Percentiles rank a stretch among this genome's conserved stretches.
Conservation (phyloP, 2,329 filamentous ascomycete species). For the Colletotrichum graminicola region DNA sequence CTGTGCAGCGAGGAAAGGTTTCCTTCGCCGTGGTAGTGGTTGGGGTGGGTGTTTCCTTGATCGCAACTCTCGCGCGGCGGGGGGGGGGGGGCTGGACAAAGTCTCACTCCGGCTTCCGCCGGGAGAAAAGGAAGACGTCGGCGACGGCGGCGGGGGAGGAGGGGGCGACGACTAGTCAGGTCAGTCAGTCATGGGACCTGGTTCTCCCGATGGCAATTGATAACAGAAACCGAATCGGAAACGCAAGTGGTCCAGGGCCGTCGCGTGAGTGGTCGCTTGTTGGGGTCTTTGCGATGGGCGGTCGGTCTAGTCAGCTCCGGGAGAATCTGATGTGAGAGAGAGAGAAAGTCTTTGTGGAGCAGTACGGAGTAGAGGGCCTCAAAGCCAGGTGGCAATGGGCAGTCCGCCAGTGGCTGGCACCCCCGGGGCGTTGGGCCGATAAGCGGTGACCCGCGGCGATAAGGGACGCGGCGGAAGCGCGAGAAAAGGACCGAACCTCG, state of each 20-base stretch:
- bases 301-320: not conserved
- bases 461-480: not conserved
- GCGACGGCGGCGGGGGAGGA: too few species aligned
- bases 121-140: not conserved
- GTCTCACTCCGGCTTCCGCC: slow-evolving; percentile 7
- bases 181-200: slow-evolving; percentile 6
- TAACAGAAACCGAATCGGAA: slow-evolving; percentile 6
- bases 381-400: not conserved
- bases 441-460: not conserved
- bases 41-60: not conserved
- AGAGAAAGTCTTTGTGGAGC: not conserved
- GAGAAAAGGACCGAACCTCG: slow-evolving; percentile 13
- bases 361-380: slow-evolving; percentile 37
- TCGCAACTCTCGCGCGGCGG: not conserved
- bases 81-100: too few species aligned
- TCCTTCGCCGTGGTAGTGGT: too few species aligned
- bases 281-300: not conserved
- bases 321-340: slow-evolving; percentile 7
- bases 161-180: too few species aligned
- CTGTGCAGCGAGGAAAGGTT: too few species aligned
- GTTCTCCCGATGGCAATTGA: slow-evolving; percentile 5
- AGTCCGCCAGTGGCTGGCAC: not conserved
- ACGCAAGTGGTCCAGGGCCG: not conserved
- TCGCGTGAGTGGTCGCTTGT: not conserved
- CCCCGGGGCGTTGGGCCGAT: not conserved